These are phyloP conservation scores for Castanea crenata DNA, from an alignment of 306 rosid genomes.

Conservation along the genomic window DNA sequence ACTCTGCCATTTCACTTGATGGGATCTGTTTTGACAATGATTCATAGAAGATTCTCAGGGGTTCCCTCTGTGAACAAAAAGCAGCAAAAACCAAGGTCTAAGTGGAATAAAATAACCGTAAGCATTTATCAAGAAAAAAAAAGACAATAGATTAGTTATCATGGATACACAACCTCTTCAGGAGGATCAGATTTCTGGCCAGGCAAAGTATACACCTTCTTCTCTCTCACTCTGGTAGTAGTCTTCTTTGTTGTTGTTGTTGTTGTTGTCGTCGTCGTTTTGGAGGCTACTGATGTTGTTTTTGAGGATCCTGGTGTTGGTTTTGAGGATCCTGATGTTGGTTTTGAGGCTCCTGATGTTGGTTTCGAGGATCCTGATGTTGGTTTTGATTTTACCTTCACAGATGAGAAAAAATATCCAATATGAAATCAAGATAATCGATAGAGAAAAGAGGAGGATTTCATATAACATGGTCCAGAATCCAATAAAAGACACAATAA, in stretches of 20 bases:
- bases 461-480: neutral
- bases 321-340: constrained; percentile 41
- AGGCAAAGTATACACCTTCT: constrained; percentile 71
- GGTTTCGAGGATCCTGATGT: constrained; percentile 40
- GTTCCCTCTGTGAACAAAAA: constrained; percentile 78
- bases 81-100: constrained; percentile 21
- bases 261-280: neutral
- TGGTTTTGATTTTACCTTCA: constrained; percentile 69
- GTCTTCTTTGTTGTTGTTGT: constrained; percentile 33
- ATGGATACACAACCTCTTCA: constrained; percentile 63
- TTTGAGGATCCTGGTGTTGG: constrained; percentile 13
- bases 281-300: constrained; percentile 39
- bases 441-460: neutral
- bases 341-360: constrained; percentile 21
- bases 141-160: constrained; percentile 6
- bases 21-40: constrained; percentile 91
- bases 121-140: constrained; percentile 6
- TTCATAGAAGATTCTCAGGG: constrained; percentile 79
- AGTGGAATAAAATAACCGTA: constrained; percentile 7
- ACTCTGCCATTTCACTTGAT: constrained; percentile 88
- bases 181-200: constrained; percentile 97
- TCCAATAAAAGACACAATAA: neutral
- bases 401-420: constrained; percentile 25
- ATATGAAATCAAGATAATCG: constrained; percentile 12
- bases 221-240: constrained; percentile 62